Percentiles rank a stretch among this genome's conserved stretches.
phyloP scores from a whole-genome alignment of 2,329 filamentous ascomycete species.

The Huntiella savannae region DNA sequence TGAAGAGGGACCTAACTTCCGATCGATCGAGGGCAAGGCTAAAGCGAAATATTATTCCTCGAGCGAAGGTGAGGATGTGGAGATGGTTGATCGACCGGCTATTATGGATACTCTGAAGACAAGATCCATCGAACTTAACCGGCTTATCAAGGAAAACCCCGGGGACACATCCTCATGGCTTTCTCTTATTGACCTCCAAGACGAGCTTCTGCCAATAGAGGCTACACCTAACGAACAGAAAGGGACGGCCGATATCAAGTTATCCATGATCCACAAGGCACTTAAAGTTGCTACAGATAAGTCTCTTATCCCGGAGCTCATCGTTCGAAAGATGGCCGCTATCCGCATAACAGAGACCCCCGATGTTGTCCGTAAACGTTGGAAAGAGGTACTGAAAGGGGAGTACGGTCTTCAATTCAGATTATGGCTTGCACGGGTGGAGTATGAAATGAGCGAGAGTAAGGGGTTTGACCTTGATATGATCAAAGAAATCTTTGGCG shows the following conservation, averaged over 20 bases:
- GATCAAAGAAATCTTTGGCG: constrained; percentile 38
- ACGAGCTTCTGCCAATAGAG: constrained; percentile 23
- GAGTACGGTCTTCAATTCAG: constrained; percentile 25
- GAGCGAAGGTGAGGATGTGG: constrained; percentile 20
- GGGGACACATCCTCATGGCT: constrained; percentile 56
- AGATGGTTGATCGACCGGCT: background rate
- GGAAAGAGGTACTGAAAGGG: constrained; percentile 32
- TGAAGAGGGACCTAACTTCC: constrained; percentile 31
- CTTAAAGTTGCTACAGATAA: constrained; percentile 33
- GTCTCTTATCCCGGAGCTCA: constrained; percentile 36
- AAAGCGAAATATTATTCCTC: constrained; percentile 29
- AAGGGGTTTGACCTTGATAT: constrained; percentile 48
- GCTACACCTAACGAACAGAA: constrained; percentile 16
- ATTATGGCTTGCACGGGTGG: constrained; percentile 56
- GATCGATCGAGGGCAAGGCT: constrained; percentile 46
- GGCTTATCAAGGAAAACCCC: constrained; percentile 44
- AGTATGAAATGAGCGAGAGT: constrained; percentile 53
- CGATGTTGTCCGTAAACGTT: constrained; percentile 40
- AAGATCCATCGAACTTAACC: constrained; percentile 39
- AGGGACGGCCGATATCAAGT: constrained; percentile 53
- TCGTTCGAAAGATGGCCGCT: constrained; percentile 54
- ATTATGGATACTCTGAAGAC: background rate
- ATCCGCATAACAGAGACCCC: constrained; percentile 55
- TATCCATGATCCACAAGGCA: constrained; percentile 64
- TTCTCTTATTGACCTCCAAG: constrained; percentile 60